Evolutionary conservation across 116 monocot genomes (phyloP).

Genomic region (Trichopus zeylanicus): DNA sequence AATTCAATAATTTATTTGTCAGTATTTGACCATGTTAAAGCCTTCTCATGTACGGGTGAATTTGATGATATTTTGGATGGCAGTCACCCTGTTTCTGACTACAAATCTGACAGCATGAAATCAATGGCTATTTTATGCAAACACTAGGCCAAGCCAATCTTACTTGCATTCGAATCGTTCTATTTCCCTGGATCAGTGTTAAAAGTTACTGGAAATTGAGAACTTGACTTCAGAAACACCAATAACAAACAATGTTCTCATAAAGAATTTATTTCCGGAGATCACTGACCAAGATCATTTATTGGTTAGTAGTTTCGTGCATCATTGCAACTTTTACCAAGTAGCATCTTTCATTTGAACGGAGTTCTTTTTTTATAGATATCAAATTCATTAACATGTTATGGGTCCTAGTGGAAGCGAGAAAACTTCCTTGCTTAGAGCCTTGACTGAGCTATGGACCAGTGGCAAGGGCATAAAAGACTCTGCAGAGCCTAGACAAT

Average conservation of each 20-base stretch:
- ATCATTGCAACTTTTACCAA: no score
- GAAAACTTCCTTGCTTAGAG: slow-evolving; percentile 92
- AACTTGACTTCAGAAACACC: slow-evolving; percentile 88
- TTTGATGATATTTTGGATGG: slow-evolving; percentile 97
- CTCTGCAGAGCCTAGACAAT: slow-evolving; percentile 3
- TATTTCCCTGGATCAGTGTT: slow-evolving; percentile 8
- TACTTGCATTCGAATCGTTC: slow-evolving; percentile 51
- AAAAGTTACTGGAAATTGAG: slow-evolving; percentile 56
- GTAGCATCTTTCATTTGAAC: no score
- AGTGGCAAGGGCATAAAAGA: slow-evolving; percentile 58
- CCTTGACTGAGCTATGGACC: slow-evolving; percentile 91
- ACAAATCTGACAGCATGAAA: slow-evolving; percentile 18
- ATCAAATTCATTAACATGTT: slow-evolving; percentile 45
- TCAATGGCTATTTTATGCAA: slow-evolving; percentile 33
- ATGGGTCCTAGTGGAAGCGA: slow-evolving; percentile 97
- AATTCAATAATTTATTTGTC: not conserved
- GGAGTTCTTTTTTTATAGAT: not conserved
- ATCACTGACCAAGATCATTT: slow-evolving; percentile 75
- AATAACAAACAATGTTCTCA: slow-evolving; percentile 50
- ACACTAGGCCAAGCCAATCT: slow-evolving; percentile 10
- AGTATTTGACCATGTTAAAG: slow-evolving; percentile 1
- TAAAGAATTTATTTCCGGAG: slow-evolving; percentile 53
- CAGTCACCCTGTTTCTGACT: slow-evolving; percentile 20
- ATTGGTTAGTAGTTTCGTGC: slow-evolving; percentile 44
- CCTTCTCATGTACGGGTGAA: slow-evolving; percentile 46